Conservation (phyloP, 2,329 filamentous ascomycete genomes). For the Orbilia blumenaviensis region DNA sequence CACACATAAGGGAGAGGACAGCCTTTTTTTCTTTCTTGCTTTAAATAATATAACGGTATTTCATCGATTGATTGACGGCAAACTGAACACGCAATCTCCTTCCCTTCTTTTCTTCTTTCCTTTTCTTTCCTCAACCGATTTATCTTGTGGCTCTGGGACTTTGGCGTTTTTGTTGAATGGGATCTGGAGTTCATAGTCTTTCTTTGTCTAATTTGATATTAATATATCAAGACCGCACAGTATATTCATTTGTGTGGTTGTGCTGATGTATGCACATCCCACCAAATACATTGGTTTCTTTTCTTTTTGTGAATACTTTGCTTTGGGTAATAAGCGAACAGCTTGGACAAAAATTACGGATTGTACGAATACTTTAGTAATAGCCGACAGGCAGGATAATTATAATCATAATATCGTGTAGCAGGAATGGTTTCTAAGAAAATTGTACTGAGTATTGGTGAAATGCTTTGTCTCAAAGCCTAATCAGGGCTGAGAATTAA, state of each 20-base stretch:
- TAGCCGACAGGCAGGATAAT: background rate
- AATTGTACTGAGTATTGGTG: too few relatives aligned
- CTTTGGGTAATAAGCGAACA: background rate
- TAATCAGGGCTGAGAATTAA: too few relatives aligned
- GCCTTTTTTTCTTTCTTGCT: too few relatives aligned
- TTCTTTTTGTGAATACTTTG: background rate
- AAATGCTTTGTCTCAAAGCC: too few relatives aligned
- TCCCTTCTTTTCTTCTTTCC: background rate
- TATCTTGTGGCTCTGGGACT: background rate
- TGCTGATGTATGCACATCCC: background rate
- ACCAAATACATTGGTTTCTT: background rate
- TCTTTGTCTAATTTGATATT: background rate
- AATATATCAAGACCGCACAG: background rate
- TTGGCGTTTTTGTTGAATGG: background rate
- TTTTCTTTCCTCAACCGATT: background rate
- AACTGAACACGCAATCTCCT: conserved; percentile 4
- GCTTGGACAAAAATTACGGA: background rate
- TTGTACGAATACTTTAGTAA: background rate
- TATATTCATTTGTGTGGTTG: background rate
- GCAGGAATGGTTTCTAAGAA: background rate
- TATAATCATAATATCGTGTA: background rate
- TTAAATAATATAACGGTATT: background rate
- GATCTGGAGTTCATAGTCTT: background rate
- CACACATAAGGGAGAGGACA: background rate
- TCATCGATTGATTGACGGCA: background rate